These are phyloP conservation scores for Fraxinus sp. DNA, from an alignment of 305 asterid species.

Conservation along the genomic window DNA sequence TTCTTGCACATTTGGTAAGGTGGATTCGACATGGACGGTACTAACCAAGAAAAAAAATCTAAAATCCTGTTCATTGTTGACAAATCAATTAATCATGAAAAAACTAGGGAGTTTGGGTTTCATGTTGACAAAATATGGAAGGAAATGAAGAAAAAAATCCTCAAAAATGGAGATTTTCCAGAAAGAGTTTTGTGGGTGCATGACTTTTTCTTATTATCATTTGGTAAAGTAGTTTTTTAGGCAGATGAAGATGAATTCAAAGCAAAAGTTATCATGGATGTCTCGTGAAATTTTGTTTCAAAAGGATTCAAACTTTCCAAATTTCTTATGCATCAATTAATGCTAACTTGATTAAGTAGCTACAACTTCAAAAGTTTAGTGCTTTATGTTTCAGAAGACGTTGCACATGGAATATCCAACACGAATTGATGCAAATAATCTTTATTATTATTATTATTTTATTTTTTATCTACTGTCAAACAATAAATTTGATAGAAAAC, in stretches of 20 bases:
- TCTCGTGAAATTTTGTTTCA: not conserved
- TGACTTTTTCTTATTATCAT: not conserved
- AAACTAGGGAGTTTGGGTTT: not conserved
- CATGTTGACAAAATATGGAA: not conserved
- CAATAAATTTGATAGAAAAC: too few species aligned
- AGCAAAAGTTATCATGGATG: constrained; percentile 13
- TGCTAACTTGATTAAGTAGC: constrained; percentile 30
- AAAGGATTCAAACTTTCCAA: constrained; percentile 2
- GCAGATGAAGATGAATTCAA: constrained; percentile 26
- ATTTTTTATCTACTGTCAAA: too few species aligned
- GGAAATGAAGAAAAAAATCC: not conserved
- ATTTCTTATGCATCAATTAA: constrained; percentile 31
- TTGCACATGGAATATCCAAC: not conserved
- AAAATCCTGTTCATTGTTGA: not conserved
- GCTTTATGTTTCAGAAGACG: not conserved
- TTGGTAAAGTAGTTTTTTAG: not conserved
- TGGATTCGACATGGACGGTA: not conserved
- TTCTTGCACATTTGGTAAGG: not conserved
- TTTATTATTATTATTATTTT: too few species aligned
- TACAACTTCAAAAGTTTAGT: constrained; percentile 20
- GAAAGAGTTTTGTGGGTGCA: not conserved
- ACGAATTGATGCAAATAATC: not conserved
- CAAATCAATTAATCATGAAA: not conserved
- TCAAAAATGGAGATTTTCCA: not conserved
- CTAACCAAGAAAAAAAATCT: not conserved